Percentiles rank a stretch among this genome's conserved stretches.
Evolutionary conservation across 192 early-diverging fungal species (phyloP).

Genomic region (Pilobolus umbonatus): DNA sequence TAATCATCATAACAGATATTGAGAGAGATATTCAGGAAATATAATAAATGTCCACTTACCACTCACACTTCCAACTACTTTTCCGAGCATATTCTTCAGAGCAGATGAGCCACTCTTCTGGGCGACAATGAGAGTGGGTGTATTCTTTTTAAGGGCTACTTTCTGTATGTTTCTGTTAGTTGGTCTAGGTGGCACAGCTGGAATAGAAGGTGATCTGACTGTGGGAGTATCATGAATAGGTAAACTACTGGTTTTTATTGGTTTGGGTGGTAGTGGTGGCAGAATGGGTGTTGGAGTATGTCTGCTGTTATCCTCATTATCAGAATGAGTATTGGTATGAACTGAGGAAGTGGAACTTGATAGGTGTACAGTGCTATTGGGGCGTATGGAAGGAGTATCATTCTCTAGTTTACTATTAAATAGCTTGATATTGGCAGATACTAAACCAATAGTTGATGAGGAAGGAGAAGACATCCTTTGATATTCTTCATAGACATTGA

Average conservation of each 20-base stretch:
- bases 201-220: neutral
- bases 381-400: neutral
- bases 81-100: constrained; percentile 50
- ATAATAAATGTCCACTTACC: constrained; percentile 22
- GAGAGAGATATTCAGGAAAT: neutral
- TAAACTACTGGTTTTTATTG: constrained; percentile 2
- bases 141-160: neutral
- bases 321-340: neutral
- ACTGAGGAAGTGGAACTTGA: too few species aligned
- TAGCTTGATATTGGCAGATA: constrained; percentile 29
- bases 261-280: constrained; percentile 21
- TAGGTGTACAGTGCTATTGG: neutral
- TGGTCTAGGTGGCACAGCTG: constrained; percentile 1
- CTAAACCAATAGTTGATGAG: constrained; percentile 15
- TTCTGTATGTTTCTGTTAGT: neutral
- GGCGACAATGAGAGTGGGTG: constrained; percentile 1
- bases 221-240: neutral
- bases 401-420: constrained; percentile 24
- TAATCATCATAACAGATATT: neutral
- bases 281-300: neutral
- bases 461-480: constrained; percentile 24
- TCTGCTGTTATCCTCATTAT: neutral
- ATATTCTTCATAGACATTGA: constrained; percentile 12
- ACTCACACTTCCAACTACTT: constrained; percentile 46
- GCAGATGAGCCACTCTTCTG: constrained; percentile 14